These are phyloP conservation scores for Penicillium paneum DNA, from an alignment of 2,329 filamentous ascomycete genomes.

Conservation along the genomic window DNA sequence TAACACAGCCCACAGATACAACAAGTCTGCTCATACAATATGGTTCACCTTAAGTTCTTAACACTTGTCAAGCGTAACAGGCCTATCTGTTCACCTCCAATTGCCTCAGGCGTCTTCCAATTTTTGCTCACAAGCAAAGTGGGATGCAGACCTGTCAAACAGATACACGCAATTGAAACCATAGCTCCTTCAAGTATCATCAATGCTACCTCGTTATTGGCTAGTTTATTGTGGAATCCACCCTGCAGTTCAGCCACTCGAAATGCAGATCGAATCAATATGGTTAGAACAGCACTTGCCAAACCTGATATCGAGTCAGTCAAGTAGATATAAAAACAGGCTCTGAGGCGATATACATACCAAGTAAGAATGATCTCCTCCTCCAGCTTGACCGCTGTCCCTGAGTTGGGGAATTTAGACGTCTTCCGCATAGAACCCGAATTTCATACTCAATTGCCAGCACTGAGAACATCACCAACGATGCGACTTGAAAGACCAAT, in stretches of 20 bases:
- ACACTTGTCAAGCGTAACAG: too few relatives aligned
- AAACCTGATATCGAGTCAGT: constrained; percentile 29
- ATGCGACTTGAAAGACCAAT: constrained; percentile 11
- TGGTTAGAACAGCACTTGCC: constrained; percentile 41
- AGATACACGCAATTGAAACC: constrained; percentile 48
- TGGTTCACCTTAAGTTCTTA: too few relatives aligned
- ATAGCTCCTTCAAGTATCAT: constrained; percentile 55
- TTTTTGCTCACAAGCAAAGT: constrained; percentile 20
- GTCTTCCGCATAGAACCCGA: constrained; percentile 2
- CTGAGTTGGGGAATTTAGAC: not conserved
- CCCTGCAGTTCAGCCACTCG: constrained; percentile 51
- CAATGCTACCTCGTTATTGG: constrained; percentile 51
- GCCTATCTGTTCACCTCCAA: too few relatives aligned
- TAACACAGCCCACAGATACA: too few relatives aligned
- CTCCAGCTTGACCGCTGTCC: not conserved
- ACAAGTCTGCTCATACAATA: too few relatives aligned
- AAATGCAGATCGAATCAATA: constrained; percentile 50
- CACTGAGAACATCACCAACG: constrained; percentile 6
- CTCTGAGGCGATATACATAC: too few relatives aligned
- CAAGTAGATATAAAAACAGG: too few relatives aligned
- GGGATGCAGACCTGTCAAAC: constrained; percentile 50
- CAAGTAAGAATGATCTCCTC: not conserved
- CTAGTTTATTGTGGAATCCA: constrained; percentile 48
- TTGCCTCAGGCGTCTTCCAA: not conserved
- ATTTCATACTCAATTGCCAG: constrained; percentile 4